Base-by-base conservation (phyloP, 768 basidiomycete species). In the Kwoniella mangroviensis region DNA sequence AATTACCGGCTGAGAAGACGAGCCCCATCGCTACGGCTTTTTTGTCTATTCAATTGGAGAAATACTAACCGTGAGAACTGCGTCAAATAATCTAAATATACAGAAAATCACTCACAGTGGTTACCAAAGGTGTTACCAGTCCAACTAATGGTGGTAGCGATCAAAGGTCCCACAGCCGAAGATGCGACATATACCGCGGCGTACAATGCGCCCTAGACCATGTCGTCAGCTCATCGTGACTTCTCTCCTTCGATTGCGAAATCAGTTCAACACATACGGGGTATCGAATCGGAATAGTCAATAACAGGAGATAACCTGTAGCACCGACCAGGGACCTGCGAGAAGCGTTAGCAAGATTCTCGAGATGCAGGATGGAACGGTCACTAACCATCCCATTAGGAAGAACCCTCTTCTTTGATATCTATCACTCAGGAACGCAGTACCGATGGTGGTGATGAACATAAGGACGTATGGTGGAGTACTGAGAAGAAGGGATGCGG, bases 401-500 rank as follows among this genome's bases (percentile, higher is more conserved):
- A 85, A 83, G 55, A 80, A 73, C 0, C 82, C 85, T 34, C 86
- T 79, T 24, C 71, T 72, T 28, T 75, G 66, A 57, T 73, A 71
- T n/a, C 75, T 69, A 74, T 86, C 86, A n/a, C 79, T 81, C 22
- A 78, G 54, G 51, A 73, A 79, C 40, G 83, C 84, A 0, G 82
- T 83, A 15, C 67, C 63, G 67, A 86, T 70, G 3, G 86, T 86
- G 40, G 83, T 79, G 74, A 83, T 68, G 75, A 85, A 85, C 26
- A 81, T 83, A 53, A 85, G 75, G 28, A 83, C 84, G 74, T 85
- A 86, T 5, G 86, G 81, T n/a, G 78, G 77, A 9, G 78, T 82
- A 40, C 76, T 77, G n/a, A 83, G 74, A 0, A 84, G 77, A 15
- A 83, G 73, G 0, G 82, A 80, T 65, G 84, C 79, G 1, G 81